Conservation (phyloP, 345 rosid species). For the Geranium rotundifolium region DNA sequence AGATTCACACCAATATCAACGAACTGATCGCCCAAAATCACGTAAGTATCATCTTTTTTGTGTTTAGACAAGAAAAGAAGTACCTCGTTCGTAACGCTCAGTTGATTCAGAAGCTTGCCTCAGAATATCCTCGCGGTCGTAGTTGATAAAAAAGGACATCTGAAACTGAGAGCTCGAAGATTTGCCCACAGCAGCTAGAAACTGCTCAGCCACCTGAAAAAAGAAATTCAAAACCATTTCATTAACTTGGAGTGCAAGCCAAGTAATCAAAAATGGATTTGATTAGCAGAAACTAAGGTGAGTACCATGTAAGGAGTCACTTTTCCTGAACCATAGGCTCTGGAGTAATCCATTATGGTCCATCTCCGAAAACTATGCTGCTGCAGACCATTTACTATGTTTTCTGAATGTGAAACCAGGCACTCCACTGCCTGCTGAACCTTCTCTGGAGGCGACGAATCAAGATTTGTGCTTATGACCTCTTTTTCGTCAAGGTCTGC, state of each 20-base stretch:
- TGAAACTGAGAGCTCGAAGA: constrained; percentile 24
- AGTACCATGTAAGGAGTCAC: constrained; percentile 40
- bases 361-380: constrained; percentile 24
- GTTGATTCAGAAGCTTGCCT: constrained; percentile 52
- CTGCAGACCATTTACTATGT: constrained; percentile 1
- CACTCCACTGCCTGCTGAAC: constrained; percentile 39
- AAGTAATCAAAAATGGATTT: neutral
- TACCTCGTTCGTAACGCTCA: constrained; percentile 45
- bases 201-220: constrained; percentile 42
- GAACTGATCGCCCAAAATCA: neutral
- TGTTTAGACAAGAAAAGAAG: neutral
- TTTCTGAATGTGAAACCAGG: constrained; percentile 14
- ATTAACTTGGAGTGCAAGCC: neutral
- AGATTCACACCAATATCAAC: neutral
- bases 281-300: neutral
- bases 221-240: neutral
- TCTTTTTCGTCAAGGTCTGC: constrained; percentile 35
- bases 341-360: constrained; percentile 43
- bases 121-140: constrained; percentile 33
- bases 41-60: neutral
- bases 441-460: constrained; percentile 25
- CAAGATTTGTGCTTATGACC: constrained; percentile 24
- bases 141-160: constrained; percentile 58
- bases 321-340: constrained; percentile 37
- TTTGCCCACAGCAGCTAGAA: constrained; percentile 35